A percentile compares a stretch with the other conserved stretches of the same genome.
These are phyloP conservation scores for Thelonectria rubi DNA, from an alignment of 2,329 filamentous ascomycete genomes.

Conservation along the genomic window DNA sequence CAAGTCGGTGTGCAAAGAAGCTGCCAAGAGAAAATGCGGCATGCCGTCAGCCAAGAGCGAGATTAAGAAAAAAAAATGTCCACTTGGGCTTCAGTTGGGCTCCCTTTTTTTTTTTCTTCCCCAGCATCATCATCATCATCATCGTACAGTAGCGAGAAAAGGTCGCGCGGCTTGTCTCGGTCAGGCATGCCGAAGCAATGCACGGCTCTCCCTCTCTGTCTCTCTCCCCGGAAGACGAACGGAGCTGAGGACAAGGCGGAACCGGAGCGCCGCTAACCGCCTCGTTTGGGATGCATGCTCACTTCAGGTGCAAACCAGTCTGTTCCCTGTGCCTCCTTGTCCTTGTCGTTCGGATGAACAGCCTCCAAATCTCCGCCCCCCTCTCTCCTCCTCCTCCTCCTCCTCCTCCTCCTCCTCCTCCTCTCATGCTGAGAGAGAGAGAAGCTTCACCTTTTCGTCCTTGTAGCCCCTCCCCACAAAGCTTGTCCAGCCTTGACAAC, in stretches of 20 bases:
- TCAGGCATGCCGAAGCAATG: slow-evolving; percentile 11
- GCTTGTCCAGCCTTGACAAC: slow-evolving; percentile 52
- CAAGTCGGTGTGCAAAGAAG: slow-evolving; percentile 3
- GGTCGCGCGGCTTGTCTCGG: not conserved
- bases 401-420: not conserved
- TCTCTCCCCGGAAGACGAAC: too few species aligned
- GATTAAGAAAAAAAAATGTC: not conserved
- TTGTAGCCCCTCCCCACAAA: slow-evolving; percentile 48
- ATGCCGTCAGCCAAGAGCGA: not conserved
- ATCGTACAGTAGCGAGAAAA: not conserved
- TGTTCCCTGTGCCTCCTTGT: too few species aligned
- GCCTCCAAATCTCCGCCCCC: not conserved
- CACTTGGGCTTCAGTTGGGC: not conserved
- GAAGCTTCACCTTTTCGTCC: too few species aligned
- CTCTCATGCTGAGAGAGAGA: not conserved
- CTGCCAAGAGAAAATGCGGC: slow-evolving; percentile 6
- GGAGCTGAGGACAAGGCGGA: slow-evolving; percentile 20
- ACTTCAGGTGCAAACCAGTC: too few species aligned
- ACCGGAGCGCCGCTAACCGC: slow-evolving; percentile 18
- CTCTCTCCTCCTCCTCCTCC: not conserved
- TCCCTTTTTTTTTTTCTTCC: too few species aligned
- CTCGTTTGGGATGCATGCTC: not conserved
- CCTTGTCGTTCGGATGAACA: not conserved
- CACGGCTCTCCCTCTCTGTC: not conserved
- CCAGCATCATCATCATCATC: too few species aligned